A percentile compares a stretch with the other conserved stretches of the same genome.
phyloP scores from a whole-genome alignment of 192 early-diverging fungal species.

The Coemansia sp. region DNA sequence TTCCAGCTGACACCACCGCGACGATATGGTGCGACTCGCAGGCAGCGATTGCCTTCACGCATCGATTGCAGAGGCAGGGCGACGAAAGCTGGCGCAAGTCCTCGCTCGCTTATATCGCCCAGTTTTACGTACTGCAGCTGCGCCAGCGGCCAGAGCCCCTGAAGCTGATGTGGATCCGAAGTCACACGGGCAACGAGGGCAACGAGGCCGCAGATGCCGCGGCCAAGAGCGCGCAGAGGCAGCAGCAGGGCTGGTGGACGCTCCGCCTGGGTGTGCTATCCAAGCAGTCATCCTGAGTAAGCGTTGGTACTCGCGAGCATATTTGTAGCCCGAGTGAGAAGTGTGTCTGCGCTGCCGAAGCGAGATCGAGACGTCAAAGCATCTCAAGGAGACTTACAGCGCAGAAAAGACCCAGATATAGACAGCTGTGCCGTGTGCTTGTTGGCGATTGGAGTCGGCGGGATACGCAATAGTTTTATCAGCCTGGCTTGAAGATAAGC shows the following conservation, averaged over 20 bases:
- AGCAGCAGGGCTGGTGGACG: background rate
- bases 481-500: no score
- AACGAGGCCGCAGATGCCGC: background rate
- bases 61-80: background rate
- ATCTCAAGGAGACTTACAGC: no score
- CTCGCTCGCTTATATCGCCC: background rate
- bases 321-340: background rate
- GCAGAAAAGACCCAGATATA: no score
- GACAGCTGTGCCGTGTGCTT: no score
- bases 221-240: background rate
- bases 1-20: background rate
- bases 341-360: background rate
- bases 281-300: background rate
- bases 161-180: background rate
- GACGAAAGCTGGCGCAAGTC: background rate
- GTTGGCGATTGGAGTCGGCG: no score
- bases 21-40: background rate
- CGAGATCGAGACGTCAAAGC: background rate
- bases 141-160: background rate
- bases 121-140: background rate
- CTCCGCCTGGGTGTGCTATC: background rate
- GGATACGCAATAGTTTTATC: no score
- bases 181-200: background rate
- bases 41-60: background rate
- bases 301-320: background rate